Evolutionary conservation across 2,329 filamentous ascomycete genomes (phyloP).

Genomic region (Albophoma yamanashiensis): DNA sequence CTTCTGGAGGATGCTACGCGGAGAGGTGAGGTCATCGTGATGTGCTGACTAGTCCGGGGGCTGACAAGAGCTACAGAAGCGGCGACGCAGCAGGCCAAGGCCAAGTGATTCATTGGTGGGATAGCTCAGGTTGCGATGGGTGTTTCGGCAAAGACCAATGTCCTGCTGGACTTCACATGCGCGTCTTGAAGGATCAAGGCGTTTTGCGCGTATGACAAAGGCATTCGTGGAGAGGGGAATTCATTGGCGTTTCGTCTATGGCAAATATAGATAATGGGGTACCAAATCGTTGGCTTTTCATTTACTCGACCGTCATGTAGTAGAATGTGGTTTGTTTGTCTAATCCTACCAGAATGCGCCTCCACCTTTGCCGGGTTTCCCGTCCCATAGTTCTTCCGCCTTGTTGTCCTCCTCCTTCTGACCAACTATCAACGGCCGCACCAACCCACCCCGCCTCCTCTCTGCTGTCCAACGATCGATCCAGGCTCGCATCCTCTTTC

Average conservation of each 20-base stretch:
- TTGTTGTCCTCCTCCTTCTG: constrained; percentile 19
- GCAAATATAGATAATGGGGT: not conserved
- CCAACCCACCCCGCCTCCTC: constrained; percentile 42
- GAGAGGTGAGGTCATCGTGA: constrained; percentile 47
- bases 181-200: not conserved
- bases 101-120: constrained; percentile 26
- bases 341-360: constrained; percentile 26
- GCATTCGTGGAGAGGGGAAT: not conserved
- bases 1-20: constrained; percentile 84
- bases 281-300: not conserved
- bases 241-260: not conserved
- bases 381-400: constrained; percentile 23
- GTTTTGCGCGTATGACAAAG: too few relatives aligned
- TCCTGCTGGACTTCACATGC: not conserved
- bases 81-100: constrained; percentile 45
- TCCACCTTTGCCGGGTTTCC: constrained; percentile 25
- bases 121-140: not conserved
- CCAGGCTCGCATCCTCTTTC: constrained; percentile 54
- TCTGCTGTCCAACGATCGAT: constrained; percentile 52
- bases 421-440: constrained; percentile 31
- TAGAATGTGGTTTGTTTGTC: not conserved
- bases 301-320: not conserved
- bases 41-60: not conserved
- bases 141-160: not conserved
- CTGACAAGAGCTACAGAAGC: constrained; percentile 31